phyloP scores from a whole-genome alignment of 2,329 filamentous ascomycete genomes.

The Diaporthe ampelina region DNA sequence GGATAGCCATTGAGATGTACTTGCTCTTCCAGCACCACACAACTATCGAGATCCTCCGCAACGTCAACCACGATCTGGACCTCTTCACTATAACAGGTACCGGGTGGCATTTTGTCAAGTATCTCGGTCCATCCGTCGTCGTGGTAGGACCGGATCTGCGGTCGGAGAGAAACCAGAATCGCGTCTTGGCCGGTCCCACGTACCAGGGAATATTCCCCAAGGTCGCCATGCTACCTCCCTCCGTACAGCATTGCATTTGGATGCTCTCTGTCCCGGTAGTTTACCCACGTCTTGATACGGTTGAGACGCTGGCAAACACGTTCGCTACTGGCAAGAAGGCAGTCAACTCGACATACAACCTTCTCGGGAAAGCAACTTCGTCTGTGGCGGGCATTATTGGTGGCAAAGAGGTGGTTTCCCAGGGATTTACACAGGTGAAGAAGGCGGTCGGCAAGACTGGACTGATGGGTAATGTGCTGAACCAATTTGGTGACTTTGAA shows the following conservation, averaged over 20 bases:
- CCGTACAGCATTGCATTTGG: conserved; percentile 96
- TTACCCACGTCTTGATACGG: conserved; percentile 91
- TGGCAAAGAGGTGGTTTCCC: conserved; percentile 91
- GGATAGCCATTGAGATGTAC: conserved; percentile 97
- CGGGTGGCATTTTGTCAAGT: conserved; percentile 99
- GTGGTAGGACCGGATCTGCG: conserved; percentile 92
- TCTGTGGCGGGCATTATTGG: conserved; percentile 96
- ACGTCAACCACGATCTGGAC: conserved; percentile 88
- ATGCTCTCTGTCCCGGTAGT: conserved; percentile 93
- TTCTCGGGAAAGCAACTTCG: conserved; percentile 94
- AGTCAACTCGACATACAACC: conserved; percentile 95
- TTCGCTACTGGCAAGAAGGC: conserved; percentile 96
- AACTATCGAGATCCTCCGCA: conserved; percentile 91
- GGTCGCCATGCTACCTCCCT: conserved; percentile 88
- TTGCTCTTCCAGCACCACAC: conserved; percentile 98
- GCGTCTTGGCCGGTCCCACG: conserved; percentile 95
- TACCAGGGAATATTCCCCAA: conserved; percentile 99
- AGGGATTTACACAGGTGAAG: conserved; percentile 95
- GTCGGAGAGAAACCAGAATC: conserved; percentile 89
- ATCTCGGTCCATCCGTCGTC: conserved; percentile 89
- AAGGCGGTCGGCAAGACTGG: conserved; percentile 96
- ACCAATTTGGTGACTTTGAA: conserved; percentile 96
- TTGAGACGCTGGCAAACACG: conserved; percentile 91
- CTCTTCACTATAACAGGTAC: conserved; percentile 97
- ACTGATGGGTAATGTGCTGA: conserved; percentile 94